A percentile compares a stretch with the other conserved stretches of the same genome.
phyloP scores from a whole-genome alignment of 2,329 filamentous ascomycete species.

The Tricladium varicosporioides region DNA sequence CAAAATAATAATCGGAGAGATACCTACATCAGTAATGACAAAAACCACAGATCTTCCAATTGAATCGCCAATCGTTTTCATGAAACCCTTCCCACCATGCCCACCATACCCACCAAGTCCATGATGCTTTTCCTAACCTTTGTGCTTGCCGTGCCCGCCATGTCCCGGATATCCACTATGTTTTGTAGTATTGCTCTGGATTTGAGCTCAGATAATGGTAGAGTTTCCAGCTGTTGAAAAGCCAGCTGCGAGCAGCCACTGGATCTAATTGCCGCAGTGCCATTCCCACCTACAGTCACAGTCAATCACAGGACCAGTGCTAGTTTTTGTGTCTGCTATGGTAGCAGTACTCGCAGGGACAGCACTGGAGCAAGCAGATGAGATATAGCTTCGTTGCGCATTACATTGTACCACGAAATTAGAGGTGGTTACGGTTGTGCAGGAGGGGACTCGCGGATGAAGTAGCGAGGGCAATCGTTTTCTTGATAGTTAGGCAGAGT shows the following conservation, averaged over 20 bases:
- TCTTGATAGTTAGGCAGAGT: slow-evolving; percentile 1
- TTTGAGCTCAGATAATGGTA: too few relatives aligned
- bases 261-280: not conserved
- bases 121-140: too few relatives aligned
- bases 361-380: slow-evolving; percentile 22
- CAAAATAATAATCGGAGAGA: too few relatives aligned
- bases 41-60: too few relatives aligned
- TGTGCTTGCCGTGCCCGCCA: too few relatives aligned
- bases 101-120: too few relatives aligned
- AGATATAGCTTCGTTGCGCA: slow-evolving; percentile 15
- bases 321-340: not conserved
- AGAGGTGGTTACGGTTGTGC: slow-evolving; percentile 14
- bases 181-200: too few relatives aligned
- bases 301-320: not conserved
- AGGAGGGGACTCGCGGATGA: not conserved
- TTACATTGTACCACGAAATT: slow-evolving; percentile 17
- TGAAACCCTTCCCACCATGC: too few relatives aligned
- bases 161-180: too few relatives aligned
- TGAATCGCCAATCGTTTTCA: too few relatives aligned
- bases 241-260: not conserved
- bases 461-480: slow-evolving; percentile 6
- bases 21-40: too few relatives aligned
- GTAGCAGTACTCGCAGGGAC: not conserved
- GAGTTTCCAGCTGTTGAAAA: too few relatives aligned
- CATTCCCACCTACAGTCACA: not conserved